Percentiles rank a stretch among this genome's conserved stretches.
These are phyloP conservation scores for Microbotryomycetes sp. DNA, from an alignment of 1,284 basidiomycete genomes.

Conservation along the genomic window DNA sequence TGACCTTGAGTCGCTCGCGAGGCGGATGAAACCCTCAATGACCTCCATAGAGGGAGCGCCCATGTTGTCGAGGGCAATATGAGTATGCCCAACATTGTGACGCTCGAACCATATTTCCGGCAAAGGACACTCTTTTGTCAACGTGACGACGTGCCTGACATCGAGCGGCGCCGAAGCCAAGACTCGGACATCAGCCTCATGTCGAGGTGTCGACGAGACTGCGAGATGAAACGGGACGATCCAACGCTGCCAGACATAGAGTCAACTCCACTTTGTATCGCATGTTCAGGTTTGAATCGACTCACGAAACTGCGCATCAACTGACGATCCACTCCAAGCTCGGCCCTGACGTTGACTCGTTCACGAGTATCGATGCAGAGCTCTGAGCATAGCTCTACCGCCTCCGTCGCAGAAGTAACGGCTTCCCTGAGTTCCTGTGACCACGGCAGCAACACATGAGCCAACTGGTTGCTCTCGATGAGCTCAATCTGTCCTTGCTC, in stretches of 20 bases:
- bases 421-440: conserved; percentile 40
- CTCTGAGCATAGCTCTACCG: conserved; percentile 42
- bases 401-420: conserved; percentile 36
- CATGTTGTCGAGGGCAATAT: conserved; percentile 54
- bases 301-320: conserved; percentile 52
- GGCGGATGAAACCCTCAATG: conserved; percentile 52
- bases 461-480: conserved; percentile 35
- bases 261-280: background rate
- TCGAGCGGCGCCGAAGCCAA: conserved; percentile 50
- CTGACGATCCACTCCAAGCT: conserved; percentile 33
- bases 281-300: background rate
- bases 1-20: conserved; percentile 48
- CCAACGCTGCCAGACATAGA: conserved; percentile 45
- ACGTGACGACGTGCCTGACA: conserved; percentile 54
- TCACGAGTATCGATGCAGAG: conserved; percentile 48
- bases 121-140: conserved; percentile 56
- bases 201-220: conserved; percentile 55
- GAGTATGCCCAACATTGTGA: conserved; percentile 49
- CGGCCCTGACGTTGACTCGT: conserved; percentile 43
- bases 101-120: conserved; percentile 48
- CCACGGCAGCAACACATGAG: conserved; percentile 48
- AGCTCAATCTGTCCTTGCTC: conserved; percentile 46
- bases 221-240: conserved; percentile 55
- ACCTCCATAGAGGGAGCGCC: conserved; percentile 55
- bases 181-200: conserved; percentile 50